Conservation (phyloP, 768 basidiomycete genomes). For the Amylocystis lapponica region DNA sequence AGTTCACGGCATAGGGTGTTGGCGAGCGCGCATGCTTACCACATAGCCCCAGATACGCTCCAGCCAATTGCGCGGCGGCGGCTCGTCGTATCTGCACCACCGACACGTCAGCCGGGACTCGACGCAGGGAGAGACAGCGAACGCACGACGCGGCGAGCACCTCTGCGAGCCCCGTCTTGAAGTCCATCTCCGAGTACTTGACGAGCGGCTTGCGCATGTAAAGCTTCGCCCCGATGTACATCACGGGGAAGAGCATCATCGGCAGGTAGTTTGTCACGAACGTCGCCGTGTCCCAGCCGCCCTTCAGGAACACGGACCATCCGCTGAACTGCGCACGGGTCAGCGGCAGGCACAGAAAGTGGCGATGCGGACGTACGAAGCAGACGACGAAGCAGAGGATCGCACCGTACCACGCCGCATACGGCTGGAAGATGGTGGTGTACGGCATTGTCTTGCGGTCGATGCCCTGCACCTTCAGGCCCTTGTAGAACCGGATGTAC, state of each 20-base stretch:
- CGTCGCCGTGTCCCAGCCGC: slow-evolving; percentile 30
- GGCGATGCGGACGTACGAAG: slow-evolving; percentile 32
- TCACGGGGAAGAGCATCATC: slow-evolving; percentile 38
- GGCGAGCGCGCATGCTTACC: no score
- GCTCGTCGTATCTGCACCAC: slow-evolving; percentile 25
- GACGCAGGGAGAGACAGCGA: not conserved
- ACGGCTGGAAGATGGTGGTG: slow-evolving; percentile 35
- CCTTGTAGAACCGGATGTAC: slow-evolving; percentile 42
- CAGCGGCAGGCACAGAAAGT: not conserved
- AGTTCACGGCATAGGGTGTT: not conserved
- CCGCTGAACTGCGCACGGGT: slow-evolving; percentile 29
- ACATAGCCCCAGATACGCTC: slow-evolving; percentile 31
- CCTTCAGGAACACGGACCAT: slow-evolving; percentile 37
- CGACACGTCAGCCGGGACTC: not conserved
- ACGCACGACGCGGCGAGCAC: slow-evolving; percentile 29
- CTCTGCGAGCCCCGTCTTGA: slow-evolving; percentile 32
- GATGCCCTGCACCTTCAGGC: slow-evolving; percentile 45
- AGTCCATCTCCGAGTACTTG: slow-evolving; percentile 37
- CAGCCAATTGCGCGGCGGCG: slow-evolving; percentile 25
- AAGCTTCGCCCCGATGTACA: slow-evolving; percentile 30
- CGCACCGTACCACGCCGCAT: slow-evolving; percentile 32
- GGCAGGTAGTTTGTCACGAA: slow-evolving; percentile 41
- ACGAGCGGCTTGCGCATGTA: slow-evolving; percentile 12
- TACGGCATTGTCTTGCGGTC: slow-evolving; percentile 44
- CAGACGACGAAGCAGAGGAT: slow-evolving; percentile 23